These are phyloP conservation scores for Amanita subjunquillea DNA, from an alignment of 768 basidiomycete species.

Conservation along the genomic window DNA sequence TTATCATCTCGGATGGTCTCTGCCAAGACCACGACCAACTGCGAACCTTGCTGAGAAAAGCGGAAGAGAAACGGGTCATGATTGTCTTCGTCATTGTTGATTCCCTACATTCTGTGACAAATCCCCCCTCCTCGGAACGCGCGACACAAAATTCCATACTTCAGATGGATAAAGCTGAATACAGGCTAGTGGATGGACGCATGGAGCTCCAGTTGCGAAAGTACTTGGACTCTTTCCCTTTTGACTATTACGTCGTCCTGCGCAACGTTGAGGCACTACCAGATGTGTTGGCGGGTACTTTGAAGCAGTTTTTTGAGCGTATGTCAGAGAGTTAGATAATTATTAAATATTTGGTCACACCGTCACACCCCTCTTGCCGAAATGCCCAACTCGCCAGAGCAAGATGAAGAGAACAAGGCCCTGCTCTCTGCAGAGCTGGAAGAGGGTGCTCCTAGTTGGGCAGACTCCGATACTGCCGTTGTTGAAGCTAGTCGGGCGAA, in stretches of 20 bases:
- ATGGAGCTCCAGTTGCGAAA: constrained; percentile 84
- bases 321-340: constrained; percentile 54
- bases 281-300: constrained; percentile 75
- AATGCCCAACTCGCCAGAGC: background rate
- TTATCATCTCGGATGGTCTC: constrained; percentile 98
- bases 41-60: constrained; percentile 68
- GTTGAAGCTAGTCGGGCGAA: background rate
- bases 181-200: constrained; percentile 67
- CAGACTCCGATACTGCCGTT: background rate
- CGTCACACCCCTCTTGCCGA: background rate
- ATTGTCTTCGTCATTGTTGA: constrained; percentile 95
- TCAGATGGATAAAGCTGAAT: constrained; percentile 86
- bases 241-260: constrained; percentile 94
- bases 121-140: constrained; percentile 11
- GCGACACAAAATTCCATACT: constrained; percentile 67
- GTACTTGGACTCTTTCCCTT: constrained; percentile 94
- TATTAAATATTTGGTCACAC: background rate
- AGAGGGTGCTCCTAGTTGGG: background rate
- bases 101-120: constrained; percentile 49
- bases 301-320: constrained; percentile 88
- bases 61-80: constrained; percentile 86
- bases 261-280: constrained; percentile 86
- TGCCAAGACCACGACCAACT: constrained; percentile 92
- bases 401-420: constrained; percentile 2
- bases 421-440: background rate